Evolutionary conservation across 305 asterid genomes (phyloP).

Genomic region (Fraxinus baroniana): DNA sequence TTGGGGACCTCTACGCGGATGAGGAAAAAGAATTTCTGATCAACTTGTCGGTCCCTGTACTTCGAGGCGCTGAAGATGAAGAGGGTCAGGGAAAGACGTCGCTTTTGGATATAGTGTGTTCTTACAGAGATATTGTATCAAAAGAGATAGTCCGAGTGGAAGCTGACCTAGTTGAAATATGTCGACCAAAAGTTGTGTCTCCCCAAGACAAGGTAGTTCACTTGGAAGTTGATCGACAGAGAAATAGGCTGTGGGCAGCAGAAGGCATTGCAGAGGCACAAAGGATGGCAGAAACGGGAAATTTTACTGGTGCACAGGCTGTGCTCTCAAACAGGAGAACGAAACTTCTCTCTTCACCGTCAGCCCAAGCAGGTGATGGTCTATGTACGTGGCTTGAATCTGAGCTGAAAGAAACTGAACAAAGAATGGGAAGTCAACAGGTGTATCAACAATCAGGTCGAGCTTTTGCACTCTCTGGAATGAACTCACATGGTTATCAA

Average conservation of each 20-base stretch:
- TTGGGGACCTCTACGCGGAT: conserved; percentile 57
- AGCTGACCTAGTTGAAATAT: conserved; percentile 33
- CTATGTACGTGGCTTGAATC: conserved; percentile 31
- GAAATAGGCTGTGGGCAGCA: conserved; percentile 36
- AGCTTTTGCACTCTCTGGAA: conserved; percentile 43
- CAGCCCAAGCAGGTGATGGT: conserved; percentile 37
- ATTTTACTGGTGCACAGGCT: conserved; percentile 27
- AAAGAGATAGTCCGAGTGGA: conserved; percentile 25
- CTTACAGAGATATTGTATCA: conserved; percentile 29
- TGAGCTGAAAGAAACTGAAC: conserved; percentile 41
- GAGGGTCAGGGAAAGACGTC: conserved; percentile 27
- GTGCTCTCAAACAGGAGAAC: conserved; percentile 26
- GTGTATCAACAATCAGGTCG: conserved; percentile 32
- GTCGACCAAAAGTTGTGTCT: conserved; percentile 22
- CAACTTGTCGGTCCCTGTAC: conserved; percentile 38
- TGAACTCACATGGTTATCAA: conserved; percentile 44
- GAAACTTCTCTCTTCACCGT: conserved; percentile 14
- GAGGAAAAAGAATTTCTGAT: conserved; percentile 55
- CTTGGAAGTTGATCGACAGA: conserved; percentile 48
- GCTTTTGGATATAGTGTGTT: conserved; percentile 38
- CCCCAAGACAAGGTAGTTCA: conserved; percentile 22
- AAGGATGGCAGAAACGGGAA: conserved; percentile 42
- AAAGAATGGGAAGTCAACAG: conserved; percentile 22
- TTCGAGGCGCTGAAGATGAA: neutral
- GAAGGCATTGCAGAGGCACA: conserved; percentile 42